Percentiles rank a stretch among this genome's conserved stretches.
These are phyloP conservation scores for Hawksworthiomyces lignivorus DNA, from an alignment of 2,329 filamentous ascomycete genomes.

Conservation along the genomic window DNA sequence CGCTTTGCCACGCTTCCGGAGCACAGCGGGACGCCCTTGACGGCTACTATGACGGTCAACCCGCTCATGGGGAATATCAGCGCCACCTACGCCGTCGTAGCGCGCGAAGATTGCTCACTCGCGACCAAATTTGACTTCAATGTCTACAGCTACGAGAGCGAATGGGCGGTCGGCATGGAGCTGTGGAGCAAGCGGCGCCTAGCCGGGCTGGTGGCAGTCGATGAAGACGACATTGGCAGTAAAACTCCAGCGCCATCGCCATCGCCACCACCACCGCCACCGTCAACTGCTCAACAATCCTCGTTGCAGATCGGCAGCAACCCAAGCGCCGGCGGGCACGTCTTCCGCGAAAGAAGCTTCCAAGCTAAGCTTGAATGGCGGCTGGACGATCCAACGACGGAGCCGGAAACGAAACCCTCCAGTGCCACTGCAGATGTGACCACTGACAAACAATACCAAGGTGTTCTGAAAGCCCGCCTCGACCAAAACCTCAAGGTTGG, in stretches of 20 bases:
- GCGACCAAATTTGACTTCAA: conserved; percentile 95
- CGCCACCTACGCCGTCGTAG: conserved; percentile 85
- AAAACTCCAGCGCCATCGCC: background rate
- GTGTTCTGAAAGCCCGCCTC: conserved; percentile 81
- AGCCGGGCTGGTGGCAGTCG: conserved; percentile 28
- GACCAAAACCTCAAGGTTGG: conserved; percentile 84
- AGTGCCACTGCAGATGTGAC: background rate
- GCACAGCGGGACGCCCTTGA: conserved; percentile 80
- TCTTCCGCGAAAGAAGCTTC: conserved; percentile 29
- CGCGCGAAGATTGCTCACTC: conserved; percentile 72
- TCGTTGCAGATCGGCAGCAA: too few species aligned
- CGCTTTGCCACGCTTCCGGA: conserved; percentile 81
- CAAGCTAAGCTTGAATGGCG: conserved; percentile 44
- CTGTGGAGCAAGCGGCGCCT: conserved; percentile 66
- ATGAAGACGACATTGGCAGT: conserved; percentile 16
- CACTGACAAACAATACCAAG: conserved; percentile 55
- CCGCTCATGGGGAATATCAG: conserved; percentile 91
- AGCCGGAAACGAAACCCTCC: background rate
- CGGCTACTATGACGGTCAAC: conserved; percentile 86
- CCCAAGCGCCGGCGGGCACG: conserved; percentile 22
- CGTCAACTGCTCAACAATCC: background rate
- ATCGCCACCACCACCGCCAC: background rate
- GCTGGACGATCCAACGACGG: conserved; percentile 24
- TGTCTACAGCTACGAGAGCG: conserved; percentile 95
- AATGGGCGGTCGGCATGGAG: conserved; percentile 85